Evolutionary conservation across 495 filamentous ascomycete species (phyloP), one percentile per base, ranked within the genome.

Genomic region (Penicillium cosmopolitanum): DNA sequence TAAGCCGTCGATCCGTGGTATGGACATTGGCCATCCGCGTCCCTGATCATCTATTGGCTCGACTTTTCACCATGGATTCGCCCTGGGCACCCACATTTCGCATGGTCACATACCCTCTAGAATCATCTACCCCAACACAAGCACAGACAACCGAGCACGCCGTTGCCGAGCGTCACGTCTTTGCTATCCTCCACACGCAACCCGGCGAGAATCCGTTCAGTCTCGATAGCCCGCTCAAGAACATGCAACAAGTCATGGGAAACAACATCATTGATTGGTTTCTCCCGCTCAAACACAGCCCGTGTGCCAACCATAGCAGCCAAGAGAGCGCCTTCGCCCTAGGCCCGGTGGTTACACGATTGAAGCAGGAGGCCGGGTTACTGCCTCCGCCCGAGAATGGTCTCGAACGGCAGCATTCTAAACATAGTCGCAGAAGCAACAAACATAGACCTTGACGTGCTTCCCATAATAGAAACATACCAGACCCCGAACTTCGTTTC

Each of bases 171-270:
- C 77, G 77, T 3, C 84, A 88, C 38, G 88, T 86, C 5, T 96
- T 93, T 63, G 90, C 88, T 38, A 86, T 96, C 42, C 82, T 94
- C 5, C 81, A 81, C 57, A 93, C 88, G 10, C 76, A 82, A 12
- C 84, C 82, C 4, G 91, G 91, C 18, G 87, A 92, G 47, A 94
- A 95, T 61, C 91, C 90, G 1, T 96, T 89, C 83, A 84, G 90
- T 62, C 73, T 93, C 8, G 89, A 87, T 21, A 76, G 66, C 33
- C 55, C 69, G 0, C 79, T 82, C 56, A 74, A 81, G 36, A 96
- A 96, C 67, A 88, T 90, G 62, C 82, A 86, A 61, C 83, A 87
- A 36, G 81, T 96, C 10, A 87, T 96, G 83, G 92, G 92, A 7
- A 77, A 82, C 43, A 83, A 73, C n/a, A 55, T 84, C 10, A 59